Conservation (phyloP, 768 basidiomycete genomes). For the Tricholoma hemisulphureum region DNA sequence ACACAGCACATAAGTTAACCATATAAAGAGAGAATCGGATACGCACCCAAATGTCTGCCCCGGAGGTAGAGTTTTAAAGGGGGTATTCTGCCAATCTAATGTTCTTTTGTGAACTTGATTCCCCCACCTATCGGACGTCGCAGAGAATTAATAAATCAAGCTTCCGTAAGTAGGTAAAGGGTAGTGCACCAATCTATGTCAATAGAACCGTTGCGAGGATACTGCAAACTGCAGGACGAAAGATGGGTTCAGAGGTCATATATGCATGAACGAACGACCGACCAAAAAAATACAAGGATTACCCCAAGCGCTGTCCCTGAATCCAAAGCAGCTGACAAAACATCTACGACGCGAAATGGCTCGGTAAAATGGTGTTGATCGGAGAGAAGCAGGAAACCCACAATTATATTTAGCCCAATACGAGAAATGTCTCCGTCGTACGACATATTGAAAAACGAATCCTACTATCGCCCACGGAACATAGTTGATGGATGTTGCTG, state of each 20-base stretch:
- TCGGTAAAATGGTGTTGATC: not conserved
- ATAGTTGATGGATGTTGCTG: conserved; percentile 84
- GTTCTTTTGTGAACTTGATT: conserved; percentile 27
- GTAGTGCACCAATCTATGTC: conserved; percentile 36
- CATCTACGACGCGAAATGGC: conserved; percentile 40
- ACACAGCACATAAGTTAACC: not conserved
- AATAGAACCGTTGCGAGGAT: conserved; percentile 41
- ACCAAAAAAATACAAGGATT: conserved; percentile 70
- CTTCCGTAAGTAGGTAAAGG: conserved; percentile 1
- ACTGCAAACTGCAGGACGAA: conserved; percentile 37
- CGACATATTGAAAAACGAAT: conserved; percentile 76
- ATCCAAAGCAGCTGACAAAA: conserved; percentile 74
- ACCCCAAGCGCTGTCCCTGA: conserved; percentile 68
- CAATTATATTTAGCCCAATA: conserved; percentile 83
- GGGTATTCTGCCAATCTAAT: conserved; percentile 22
- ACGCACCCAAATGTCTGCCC: conserved; percentile 30
- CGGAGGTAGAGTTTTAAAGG: conserved; percentile 15
- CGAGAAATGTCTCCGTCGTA: conserved; percentile 62
- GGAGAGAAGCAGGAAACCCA: conserved; percentile 34
- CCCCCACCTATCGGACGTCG: conserved; percentile 34
- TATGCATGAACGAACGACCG: conserved; percentile 19
- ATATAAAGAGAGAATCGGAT: not conserved
- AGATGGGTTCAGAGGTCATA: not conserved
- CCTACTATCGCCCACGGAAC: conserved; percentile 74
- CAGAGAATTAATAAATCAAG: not conserved